phyloP scores from a whole-genome alignment of 2,329 filamentous ascomycete species.

The Lasiodiplodia theobromae region DNA sequence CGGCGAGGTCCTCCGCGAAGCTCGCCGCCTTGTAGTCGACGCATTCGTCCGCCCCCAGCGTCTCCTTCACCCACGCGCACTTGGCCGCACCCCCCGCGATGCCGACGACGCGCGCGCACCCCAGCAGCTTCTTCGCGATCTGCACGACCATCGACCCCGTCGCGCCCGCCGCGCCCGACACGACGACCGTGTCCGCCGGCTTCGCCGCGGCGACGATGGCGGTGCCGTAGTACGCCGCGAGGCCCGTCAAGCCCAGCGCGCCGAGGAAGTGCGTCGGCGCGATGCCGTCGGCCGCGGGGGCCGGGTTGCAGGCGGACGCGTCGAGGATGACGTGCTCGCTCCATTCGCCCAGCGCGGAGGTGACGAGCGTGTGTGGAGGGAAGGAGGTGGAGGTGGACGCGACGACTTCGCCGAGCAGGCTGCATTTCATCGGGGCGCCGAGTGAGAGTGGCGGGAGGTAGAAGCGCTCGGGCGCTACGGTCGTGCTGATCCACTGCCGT shows the following conservation, averaged over 20 bases:
- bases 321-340: slow-evolving; percentile 68
- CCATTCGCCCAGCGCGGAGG: slow-evolving; percentile 64
- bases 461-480: slow-evolving; percentile 58
- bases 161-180: slow-evolving; percentile 78
- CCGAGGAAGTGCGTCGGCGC: slow-evolving; percentile 55
- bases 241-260: slow-evolving; percentile 59
- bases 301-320: slow-evolving; percentile 40
- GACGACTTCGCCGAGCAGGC: slow-evolving; percentile 65
- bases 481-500: slow-evolving; percentile 58
- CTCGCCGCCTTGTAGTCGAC: slow-evolving; percentile 61
- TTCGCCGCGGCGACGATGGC: slow-evolving; percentile 71
- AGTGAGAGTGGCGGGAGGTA: slow-evolving; percentile 74
- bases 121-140: slow-evolving; percentile 57
- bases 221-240: slow-evolving; percentile 81
- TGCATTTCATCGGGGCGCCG: slow-evolving; percentile 73
- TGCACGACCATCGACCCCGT: slow-evolving; percentile 76
- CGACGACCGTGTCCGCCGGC: slow-evolving; percentile 75
- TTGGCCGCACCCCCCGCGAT: slow-evolving; percentile 62
- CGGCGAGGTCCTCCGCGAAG: slow-evolving; percentile 56
- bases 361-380: slow-evolving; percentile 65
- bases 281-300: slow-evolving; percentile 46
- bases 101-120: slow-evolving; percentile 56
- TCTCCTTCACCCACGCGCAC: slow-evolving; percentile 54
- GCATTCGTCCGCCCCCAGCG: slow-evolving; percentile 60
- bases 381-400: slow-evolving; percentile 65